phyloP scores from a whole-genome alignment of 768 basidiomycete genomes.

The Strobilomyces dryophilus region DNA sequence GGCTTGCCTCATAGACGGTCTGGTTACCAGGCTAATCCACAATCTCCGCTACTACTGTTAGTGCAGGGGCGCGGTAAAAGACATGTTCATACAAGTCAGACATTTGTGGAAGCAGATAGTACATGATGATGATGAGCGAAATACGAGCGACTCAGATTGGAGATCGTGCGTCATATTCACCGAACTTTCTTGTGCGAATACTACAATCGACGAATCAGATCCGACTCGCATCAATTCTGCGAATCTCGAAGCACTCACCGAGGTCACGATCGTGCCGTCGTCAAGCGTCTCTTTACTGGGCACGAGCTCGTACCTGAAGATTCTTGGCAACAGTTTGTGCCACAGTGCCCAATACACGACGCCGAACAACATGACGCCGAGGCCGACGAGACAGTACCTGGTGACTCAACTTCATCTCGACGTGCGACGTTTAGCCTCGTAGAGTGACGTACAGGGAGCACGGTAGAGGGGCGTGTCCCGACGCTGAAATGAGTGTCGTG shows the following conservation, averaged over 20 bases:
- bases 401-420: background rate
- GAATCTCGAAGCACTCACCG: constrained; percentile 32
- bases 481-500: background rate
- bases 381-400: constrained; percentile 52
- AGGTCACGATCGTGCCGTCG: constrained; percentile 52
- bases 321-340: constrained; percentile 44
- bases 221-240: background rate
- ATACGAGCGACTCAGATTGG: too few relatives aligned
- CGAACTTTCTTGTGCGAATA: constrained; percentile 2
- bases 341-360: constrained; percentile 52
- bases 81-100: too few relatives aligned
- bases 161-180: background rate
- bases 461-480: constrained; percentile 56
- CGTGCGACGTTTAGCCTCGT: background rate
- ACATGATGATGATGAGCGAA: too few relatives aligned
- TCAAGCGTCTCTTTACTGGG: constrained; percentile 43
- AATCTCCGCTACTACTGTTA: too few relatives aligned
- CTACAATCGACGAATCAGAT: background rate
- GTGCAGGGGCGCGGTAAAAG: too few relatives aligned
- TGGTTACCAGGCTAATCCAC: too few relatives aligned
- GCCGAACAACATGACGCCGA: constrained; percentile 42
- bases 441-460: constrained; percentile 44
- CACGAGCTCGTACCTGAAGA: constrained; percentile 47
- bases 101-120: too few relatives aligned
- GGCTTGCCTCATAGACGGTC: too few relatives aligned